Base-by-base conservation (phyloP, 2,329 filamentous ascomycete species). In the Lasiodiplodia sp. region DNA sequence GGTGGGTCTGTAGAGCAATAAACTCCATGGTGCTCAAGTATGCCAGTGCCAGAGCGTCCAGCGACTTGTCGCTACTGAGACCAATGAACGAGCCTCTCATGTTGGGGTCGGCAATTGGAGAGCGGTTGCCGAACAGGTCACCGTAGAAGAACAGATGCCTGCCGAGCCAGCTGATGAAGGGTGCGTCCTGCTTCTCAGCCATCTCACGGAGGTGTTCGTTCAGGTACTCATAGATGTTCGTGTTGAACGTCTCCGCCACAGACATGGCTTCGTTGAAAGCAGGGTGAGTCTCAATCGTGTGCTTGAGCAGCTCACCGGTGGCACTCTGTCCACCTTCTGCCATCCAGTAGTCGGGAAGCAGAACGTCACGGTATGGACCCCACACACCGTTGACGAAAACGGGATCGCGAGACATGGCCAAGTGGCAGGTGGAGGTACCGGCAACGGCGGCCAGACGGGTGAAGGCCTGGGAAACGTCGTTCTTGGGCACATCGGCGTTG, bases 131-230 rank as follows among this genome's bases (percentile, higher is more conserved):
- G 87, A 96, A 98, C 4, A 98, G 86, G 77, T 99, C 96, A 71
- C 96, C 96, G 79, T 99, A 99, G 84, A 99, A 96, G 88, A 99
- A 99, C 83, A 97, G 92, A 81, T 99, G 95, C 10, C 95, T 92
- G 14, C 90, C 94, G 2, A 99, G 86, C 80, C 94, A 96, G 21
- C 93, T 91, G 71, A 98, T 87, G 65, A 88, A 89, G 0, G 94
- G 94, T 2, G 93, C 93, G 2, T 86, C 83, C 28, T 83, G 81
- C 75, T 90, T 90, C 74, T 90, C 87, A 28, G 87, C 87, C 84
- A 98, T 87, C 73, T 93, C 89, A 70, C 89, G 87, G 12, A 99
- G 88, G 76, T 96, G 94, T 71, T 90, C 87, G 80, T 99, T 98
- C 68, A 99, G 87, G 79, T 94, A 97, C 78, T 97, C 94, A 82